phyloP scores from a whole-genome alignment of 345 rosid genomes.

The Erodium maritimum region DNA sequence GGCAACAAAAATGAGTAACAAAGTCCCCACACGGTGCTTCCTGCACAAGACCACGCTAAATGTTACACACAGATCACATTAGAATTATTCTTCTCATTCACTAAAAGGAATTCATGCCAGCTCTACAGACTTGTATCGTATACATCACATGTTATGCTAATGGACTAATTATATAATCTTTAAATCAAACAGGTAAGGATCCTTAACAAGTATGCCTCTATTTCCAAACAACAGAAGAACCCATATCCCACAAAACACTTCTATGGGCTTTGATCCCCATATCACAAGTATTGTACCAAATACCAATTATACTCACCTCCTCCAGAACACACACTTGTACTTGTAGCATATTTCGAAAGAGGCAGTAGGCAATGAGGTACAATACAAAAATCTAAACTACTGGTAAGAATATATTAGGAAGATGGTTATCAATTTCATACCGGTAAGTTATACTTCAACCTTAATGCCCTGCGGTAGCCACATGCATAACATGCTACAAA shows the following conservation, averaged over 20 bases:
- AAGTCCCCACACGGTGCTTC: slow-evolving; percentile 87
- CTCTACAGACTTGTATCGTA: no score
- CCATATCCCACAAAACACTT: neutral
- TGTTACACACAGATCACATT: no score
- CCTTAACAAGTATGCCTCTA: neutral
- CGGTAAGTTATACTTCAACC: slow-evolving; percentile 63
- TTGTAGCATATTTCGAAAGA: neutral
- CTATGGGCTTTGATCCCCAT: no score
- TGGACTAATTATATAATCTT: neutral
- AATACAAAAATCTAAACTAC: neutral
- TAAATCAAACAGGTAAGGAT: neutral
- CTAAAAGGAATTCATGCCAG: no score
- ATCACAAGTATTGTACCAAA: no score
- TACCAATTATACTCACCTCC: neutral
- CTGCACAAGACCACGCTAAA: slow-evolving; percentile 25
- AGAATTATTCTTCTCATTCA: no score
- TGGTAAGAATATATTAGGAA: neutral
- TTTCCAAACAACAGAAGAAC: neutral
- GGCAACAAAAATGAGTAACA: slow-evolving; percentile 74
- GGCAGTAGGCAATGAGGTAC: neutral
- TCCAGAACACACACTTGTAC: neutral
- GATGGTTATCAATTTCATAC: slow-evolving; percentile 20
- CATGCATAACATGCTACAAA: slow-evolving; percentile 77
- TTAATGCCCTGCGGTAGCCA: slow-evolving; percentile 57
- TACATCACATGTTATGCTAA: neutral